These are phyloP conservation scores for Xanthoceras sorbifolium DNA, from an alignment of 345 rosid species.

Conservation along the genomic window DNA sequence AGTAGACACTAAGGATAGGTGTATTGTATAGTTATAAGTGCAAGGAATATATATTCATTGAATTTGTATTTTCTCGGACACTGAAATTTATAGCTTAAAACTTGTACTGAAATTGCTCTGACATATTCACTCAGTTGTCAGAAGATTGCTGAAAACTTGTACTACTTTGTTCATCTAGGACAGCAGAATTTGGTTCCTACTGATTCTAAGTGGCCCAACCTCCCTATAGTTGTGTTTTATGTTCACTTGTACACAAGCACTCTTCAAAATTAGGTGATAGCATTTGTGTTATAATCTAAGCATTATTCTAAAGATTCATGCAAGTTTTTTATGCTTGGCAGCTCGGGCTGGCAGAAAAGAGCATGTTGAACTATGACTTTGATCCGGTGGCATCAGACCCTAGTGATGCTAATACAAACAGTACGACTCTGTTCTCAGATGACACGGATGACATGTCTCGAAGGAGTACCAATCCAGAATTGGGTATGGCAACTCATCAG, in stretches of 20 bases:
- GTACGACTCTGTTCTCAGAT: conserved; percentile 86
- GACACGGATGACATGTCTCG: conserved; percentile 89
- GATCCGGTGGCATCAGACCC: conserved; percentile 89
- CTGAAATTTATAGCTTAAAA: not conserved
- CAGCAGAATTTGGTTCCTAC: not conserved
- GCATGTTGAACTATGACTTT: conserved; percentile 78
- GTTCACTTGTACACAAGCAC: not conserved
- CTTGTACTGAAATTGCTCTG: not conserved
- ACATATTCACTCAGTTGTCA: not conserved
- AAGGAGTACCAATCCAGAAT: conserved; percentile 59
- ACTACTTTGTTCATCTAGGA: conserved; percentile 4
- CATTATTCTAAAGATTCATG: not conserved
- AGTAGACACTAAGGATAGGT: not conserved
- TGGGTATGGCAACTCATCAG: conserved; percentile 54
- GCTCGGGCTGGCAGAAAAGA: conserved; percentile 96
- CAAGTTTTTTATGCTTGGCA: conserved; percentile 39
- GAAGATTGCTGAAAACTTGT: conserved; percentile 2
- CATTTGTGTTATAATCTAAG: conserved; percentile 10
- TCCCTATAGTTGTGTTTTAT: not conserved
- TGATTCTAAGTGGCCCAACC: not conserved
- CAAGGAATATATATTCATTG: not conserved
- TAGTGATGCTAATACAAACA: conserved; percentile 92
- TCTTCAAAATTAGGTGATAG: conserved; percentile 1
- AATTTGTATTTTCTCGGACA: not conserved
- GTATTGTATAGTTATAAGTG: not conserved